phyloP scores from a whole-genome alignment of 345 rosid genomes.

The Linum usitatissimum region DNA sequence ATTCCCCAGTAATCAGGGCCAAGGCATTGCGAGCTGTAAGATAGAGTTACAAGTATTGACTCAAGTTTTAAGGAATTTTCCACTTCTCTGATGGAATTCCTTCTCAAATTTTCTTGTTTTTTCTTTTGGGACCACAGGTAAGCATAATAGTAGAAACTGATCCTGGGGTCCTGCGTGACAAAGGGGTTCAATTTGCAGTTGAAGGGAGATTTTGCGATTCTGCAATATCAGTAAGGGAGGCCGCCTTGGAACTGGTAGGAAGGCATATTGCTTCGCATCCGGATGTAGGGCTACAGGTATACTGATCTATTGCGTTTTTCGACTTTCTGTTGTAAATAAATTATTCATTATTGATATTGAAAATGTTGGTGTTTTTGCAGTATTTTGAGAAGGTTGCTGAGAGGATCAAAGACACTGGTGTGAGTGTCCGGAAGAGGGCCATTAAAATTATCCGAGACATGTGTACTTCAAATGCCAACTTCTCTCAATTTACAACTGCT shows the following conservation, averaged over 20 bases:
- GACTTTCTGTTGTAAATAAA: conserved; percentile 14
- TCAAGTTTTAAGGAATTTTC: neutral
- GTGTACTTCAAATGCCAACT: conserved; percentile 82
- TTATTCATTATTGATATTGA: conserved; percentile 2
- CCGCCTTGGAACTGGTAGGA: conserved; percentile 97
- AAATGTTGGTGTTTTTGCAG: conserved; percentile 30
- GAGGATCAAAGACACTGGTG: conserved; percentile 97
- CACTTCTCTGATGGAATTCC: neutral
- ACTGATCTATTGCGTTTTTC: conserved; percentile 8
- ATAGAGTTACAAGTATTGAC: conserved; percentile 2
- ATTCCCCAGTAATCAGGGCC: conserved; percentile 89
- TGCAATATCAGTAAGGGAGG: conserved; percentile 96
- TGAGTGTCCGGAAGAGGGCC: conserved; percentile 93
- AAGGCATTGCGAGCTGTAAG: conserved; percentile 89
- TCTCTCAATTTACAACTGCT: conserved; percentile 79
- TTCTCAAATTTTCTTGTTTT: neutral
- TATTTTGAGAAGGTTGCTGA: conserved; percentile 99
- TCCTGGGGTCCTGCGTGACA: conserved; percentile 90
- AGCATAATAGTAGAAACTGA: conserved; percentile 95
- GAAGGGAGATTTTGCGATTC: conserved; percentile 99
- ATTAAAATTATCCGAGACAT: conserved; percentile 90
- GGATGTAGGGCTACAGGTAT: conserved; percentile 88
- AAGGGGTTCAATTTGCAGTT: conserved; percentile 90
- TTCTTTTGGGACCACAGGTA: conserved; percentile 50
- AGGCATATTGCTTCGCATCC: conserved; percentile 98